Percentiles rank a stretch among this genome's conserved stretches.
Evolutionary conservation across 805 yeast species (phyloP).

Genomic region (Allodekkera sacchari): DNA sequence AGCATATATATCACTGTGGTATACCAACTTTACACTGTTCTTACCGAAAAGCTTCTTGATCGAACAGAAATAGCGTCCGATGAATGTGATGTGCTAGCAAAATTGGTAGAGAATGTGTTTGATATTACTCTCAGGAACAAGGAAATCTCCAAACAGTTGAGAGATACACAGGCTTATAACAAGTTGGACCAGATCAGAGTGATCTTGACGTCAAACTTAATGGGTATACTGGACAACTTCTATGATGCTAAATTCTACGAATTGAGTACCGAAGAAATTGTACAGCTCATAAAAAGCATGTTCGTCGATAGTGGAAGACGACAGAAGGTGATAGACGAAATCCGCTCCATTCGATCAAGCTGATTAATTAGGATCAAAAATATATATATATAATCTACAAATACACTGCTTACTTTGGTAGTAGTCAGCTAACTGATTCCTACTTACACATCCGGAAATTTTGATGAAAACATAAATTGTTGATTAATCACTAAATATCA

Average conservation of each 20-base stretch:
- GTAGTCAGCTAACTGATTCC: neutral
- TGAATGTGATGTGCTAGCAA: slow-evolving; percentile 20
- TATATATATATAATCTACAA: neutral
- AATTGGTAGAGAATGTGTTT: slow-evolving; percentile 8
- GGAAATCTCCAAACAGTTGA: slow-evolving; percentile 6
- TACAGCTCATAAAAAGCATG: slow-evolving; percentile 31
- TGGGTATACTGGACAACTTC: slow-evolving; percentile 38
- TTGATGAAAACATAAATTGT: neutral
- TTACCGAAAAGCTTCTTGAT: slow-evolving; percentile 13
- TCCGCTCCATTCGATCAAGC: slow-evolving; percentile 31
- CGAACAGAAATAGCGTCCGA: slow-evolving; percentile 25
- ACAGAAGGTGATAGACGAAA: slow-evolving; percentile 36
- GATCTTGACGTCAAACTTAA: slow-evolving; percentile 28
- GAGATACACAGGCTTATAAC: slow-evolving; percentile 17
- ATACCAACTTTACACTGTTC: slow-evolving; percentile 10
- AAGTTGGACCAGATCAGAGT: slow-evolving; percentile 22
- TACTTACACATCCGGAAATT: neutral
- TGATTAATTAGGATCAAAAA: neutral
- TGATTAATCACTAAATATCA: neutral
- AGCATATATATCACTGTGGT: slow-evolving; percentile 12
- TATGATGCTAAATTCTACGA: slow-evolving; percentile 46
- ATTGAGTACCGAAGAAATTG: slow-evolving; percentile 38
- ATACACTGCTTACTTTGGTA: neutral
- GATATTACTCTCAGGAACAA: slow-evolving; percentile 2
- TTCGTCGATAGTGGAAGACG: slow-evolving; percentile 41